phyloP scores from a whole-genome alignment of 805 yeast genomes.

The Yarrowia sp. region DNA sequence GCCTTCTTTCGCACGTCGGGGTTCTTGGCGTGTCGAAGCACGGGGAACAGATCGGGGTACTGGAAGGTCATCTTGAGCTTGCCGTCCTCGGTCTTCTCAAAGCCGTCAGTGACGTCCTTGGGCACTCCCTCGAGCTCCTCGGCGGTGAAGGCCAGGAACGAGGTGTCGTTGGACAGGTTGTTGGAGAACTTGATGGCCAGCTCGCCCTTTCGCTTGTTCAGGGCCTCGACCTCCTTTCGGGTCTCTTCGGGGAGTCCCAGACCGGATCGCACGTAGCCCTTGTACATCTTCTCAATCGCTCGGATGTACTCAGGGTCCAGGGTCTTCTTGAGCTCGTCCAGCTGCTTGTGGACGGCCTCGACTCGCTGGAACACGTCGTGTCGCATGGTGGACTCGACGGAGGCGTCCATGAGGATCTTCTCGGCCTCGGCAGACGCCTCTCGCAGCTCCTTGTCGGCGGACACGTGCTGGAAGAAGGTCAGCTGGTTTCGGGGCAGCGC shows the following conservation, averaged over 20 bases:
- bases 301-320: slow-evolving; percentile 64
- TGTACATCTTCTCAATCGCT: slow-evolving; percentile 63
- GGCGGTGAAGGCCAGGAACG: slow-evolving; percentile 62
- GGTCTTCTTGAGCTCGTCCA: slow-evolving; percentile 39
- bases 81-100: slow-evolving; percentile 52
- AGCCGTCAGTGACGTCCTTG: slow-evolving; percentile 60
- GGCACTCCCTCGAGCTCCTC: slow-evolving; percentile 81
- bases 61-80: slow-evolving; percentile 74
- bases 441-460: slow-evolving; percentile 67
- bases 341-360: slow-evolving; percentile 57
- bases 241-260: slow-evolving; percentile 63
- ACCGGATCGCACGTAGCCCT: slow-evolving; percentile 71
- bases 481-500: slow-evolving; percentile 58
- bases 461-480: slow-evolving; percentile 76
- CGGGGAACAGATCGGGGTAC: slow-evolving; percentile 80
- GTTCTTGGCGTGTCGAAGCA: slow-evolving; percentile 69
- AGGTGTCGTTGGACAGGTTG: slow-evolving; percentile 75
- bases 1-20: slow-evolving; percentile 72
- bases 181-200: slow-evolving; percentile 65
- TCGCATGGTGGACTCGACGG: slow-evolving; percentile 70
- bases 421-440: slow-evolving; percentile 74
- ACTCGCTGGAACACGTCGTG: slow-evolving; percentile 69
- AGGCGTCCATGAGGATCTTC: slow-evolving; percentile 60
- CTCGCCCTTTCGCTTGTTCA: slow-evolving; percentile 65
- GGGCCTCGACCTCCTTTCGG: slow-evolving; percentile 62